Conservation (phyloP, 306 rosid species). For the Acacia confusa region DNA sequence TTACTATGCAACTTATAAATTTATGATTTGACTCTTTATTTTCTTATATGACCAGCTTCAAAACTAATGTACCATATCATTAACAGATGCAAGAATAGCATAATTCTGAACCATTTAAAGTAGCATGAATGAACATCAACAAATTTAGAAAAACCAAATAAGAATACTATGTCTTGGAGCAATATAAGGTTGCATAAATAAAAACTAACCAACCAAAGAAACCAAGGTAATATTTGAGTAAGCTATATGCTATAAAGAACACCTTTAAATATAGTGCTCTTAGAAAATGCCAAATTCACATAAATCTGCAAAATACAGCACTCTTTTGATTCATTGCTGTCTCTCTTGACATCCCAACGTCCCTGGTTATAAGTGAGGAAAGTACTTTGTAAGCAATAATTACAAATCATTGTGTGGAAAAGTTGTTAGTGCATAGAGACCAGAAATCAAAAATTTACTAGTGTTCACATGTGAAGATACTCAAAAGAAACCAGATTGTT, state of each 20-base stretch:
- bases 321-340: slow-evolving; percentile 54
- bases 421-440: neutral
- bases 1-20: neutral
- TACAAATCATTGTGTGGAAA: neutral
- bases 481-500: neutral
- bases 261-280: slow-evolving; percentile 90
- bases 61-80: neutral
- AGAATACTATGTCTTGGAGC: neutral
- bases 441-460: neutral
- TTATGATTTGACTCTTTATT: neutral
- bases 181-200: neutral
- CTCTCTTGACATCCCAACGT: slow-evolving; percentile 72
- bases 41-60: neutral
- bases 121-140: neutral
- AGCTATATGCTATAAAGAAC: slow-evolving; percentile 22
- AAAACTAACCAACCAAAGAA: neutral
- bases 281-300: slow-evolving; percentile 77
- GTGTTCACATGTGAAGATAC: neutral
- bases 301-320: slow-evolving; percentile 65
- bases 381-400: slow-evolving; percentile 19
- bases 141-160: slow-evolving; percentile 17
- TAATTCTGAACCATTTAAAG: neutral
- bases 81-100: neutral
- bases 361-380: slow-evolving; percentile 48
- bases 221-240: neutral